A percentile compares a stretch with the other conserved stretches of the same genome.
These are phyloP conservation scores for Dalechampia spathulata DNA, from an alignment of 441 rosid genomes.

Conservation along the genomic window DNA sequence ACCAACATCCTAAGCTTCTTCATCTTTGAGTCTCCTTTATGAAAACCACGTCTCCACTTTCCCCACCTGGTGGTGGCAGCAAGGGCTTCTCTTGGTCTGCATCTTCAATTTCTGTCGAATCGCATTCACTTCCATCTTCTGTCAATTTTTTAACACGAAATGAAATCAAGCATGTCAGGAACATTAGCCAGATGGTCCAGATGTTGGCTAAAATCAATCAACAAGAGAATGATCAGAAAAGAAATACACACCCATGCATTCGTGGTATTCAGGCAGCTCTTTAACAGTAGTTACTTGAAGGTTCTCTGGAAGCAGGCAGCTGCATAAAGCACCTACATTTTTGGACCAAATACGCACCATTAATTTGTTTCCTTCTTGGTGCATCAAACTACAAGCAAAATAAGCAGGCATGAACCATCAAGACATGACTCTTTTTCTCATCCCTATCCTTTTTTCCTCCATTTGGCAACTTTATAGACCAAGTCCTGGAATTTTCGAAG, in stretches of 20 bases:
- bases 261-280: constrained; percentile 55
- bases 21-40: constrained; percentile 36
- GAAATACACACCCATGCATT: constrained; percentile 31
- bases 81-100: constrained; percentile 46
- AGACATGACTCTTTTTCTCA: too few species aligned
- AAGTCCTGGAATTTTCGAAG: too few species aligned
- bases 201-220: background rate
- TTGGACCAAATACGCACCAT: constrained; percentile 4
- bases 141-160: constrained; percentile 8
- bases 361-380: background rate
- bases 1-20: too few species aligned
- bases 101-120: constrained; percentile 41
- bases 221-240: background rate
- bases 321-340: constrained; percentile 53
- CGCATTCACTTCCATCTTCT: constrained; percentile 38
- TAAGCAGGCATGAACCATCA: too few species aligned
- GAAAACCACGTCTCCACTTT: constrained; percentile 38
- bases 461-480: too few species aligned
- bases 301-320: constrained; percentile 80
- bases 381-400: background rate
- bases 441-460: too few species aligned
- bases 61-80: constrained; percentile 32
- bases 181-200: background rate
- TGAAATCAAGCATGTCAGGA: background rate
- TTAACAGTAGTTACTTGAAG: constrained; percentile 69